A percentile compares a stretch with the other conserved stretches of the same genome.
Conservation (phyloP, 768 basidiomycete species). For the Rickenella mellea region DNA sequence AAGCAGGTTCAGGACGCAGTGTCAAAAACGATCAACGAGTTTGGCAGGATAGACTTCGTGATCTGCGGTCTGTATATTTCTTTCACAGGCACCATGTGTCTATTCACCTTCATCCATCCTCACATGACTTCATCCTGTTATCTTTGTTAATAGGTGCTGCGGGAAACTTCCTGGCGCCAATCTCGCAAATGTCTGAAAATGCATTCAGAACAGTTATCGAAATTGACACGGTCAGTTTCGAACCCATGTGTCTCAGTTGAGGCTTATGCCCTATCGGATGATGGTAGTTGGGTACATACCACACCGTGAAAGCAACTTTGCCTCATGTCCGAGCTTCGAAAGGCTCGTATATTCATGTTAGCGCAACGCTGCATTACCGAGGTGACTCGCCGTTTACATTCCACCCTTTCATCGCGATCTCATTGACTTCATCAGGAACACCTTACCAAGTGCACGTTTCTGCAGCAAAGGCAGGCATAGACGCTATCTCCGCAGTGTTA, state of each 20-base stretch:
- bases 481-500: conserved; percentile 77
- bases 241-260: no score
- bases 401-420: not conserved
- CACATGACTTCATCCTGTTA: not conserved
- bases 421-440: conserved; percentile 33
- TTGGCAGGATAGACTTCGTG: conserved; percentile 89
- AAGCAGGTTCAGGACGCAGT: conserved; percentile 69
- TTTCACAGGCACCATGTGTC: not conserved
- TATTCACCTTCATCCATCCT: no score
- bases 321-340: conserved; percentile 56
- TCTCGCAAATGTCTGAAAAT: conserved; percentile 75
- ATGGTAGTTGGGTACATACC: conserved; percentile 75
- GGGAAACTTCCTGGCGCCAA: conserved; percentile 90
- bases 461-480: conserved; percentile 90
- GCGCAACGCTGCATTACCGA: conserved; percentile 78
- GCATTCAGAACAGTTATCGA: conserved; percentile 89
- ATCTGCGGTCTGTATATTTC: conserved; percentile 60
- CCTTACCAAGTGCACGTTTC: conserved; percentile 91
- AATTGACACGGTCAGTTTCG: conserved; percentile 70
- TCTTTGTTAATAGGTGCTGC: conserved; percentile 58
- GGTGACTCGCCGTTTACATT: conserved; percentile 31
- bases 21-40: conserved; percentile 58
- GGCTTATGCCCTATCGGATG: conserved; percentile 1
- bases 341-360: conserved; percentile 85
- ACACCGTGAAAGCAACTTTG: conserved; percentile 90